phyloP scores from a whole-genome alignment of 768 basidiomycete species.

The Hericium erinaceus region DNA sequence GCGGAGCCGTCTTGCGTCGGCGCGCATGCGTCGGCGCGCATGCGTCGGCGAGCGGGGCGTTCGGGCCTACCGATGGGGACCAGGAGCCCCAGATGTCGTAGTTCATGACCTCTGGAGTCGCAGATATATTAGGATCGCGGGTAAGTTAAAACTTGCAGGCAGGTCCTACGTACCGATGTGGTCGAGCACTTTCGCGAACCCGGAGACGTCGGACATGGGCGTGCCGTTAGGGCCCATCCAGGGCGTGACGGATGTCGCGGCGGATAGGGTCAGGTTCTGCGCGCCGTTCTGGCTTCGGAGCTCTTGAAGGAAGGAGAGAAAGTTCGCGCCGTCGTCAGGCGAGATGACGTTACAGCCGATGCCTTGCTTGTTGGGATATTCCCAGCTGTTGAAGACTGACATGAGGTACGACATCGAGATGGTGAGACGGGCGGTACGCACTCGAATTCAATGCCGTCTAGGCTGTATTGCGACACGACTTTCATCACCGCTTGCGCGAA shows the following conservation, averaged over 20 bases:
- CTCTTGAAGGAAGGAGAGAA: slow-evolving; percentile 62
- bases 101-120: slow-evolving; percentile 41
- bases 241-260: slow-evolving; percentile 39
- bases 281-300: slow-evolving; percentile 50
- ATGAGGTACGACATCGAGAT: no score
- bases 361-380: slow-evolving; percentile 65
- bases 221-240: slow-evolving; percentile 39
- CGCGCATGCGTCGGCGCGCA: slow-evolving; percentile 75
- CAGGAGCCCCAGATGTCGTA: slow-evolving; percentile 56
- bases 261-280: slow-evolving; percentile 48
- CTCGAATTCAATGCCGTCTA: slow-evolving; percentile 49
- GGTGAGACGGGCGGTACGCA: slow-evolving; percentile 8
- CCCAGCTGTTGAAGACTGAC: no score
- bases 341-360: slow-evolving; percentile 59
- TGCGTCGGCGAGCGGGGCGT: slow-evolving; percentile 74
- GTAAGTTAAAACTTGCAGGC: not conserved
- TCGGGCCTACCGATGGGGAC: slow-evolving; percentile 60
- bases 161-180: slow-evolving; percentile 30
- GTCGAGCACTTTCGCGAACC: slow-evolving; percentile 61
- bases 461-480: slow-evolving; percentile 37
- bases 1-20: slow-evolving; percentile 63
- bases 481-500: slow-evolving; percentile 53
- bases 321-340: slow-evolving; percentile 60
- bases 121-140: not conserved
- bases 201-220: slow-evolving; percentile 62